Evolutionary conservation across 495 filamentous ascomycete genomes (phyloP), one percentile per base, ranked within the genome.

Genomic region (Platismatia glauca): DNA sequence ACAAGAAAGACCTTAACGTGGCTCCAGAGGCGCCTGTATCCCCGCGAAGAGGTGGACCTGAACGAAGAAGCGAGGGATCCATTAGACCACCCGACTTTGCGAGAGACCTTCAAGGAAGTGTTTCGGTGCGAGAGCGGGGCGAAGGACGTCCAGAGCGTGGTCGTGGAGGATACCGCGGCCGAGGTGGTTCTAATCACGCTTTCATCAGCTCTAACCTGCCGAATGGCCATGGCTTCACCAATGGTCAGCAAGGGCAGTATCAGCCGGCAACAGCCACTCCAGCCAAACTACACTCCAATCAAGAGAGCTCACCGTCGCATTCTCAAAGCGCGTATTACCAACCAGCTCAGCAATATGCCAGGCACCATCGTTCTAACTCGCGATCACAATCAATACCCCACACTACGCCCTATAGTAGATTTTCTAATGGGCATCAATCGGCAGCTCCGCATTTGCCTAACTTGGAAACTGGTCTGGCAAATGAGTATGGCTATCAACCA

Each of bases 151-250:
- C 75, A 53, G 81, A 83, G 35, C 78, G 81, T 64, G 61, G 79
- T 57, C 79, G 83, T 57, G 78, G 80, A 60, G 75, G 77, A 37
- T 81, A 79, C 68, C 81, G 83, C 58, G 81, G 81, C 53, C 73
- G 82, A 58, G 80, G 82, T 37, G 71, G 72, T 37, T 74, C 77
- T 71, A 71, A 72, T 57, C 73, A 76, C 69, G 66, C 65, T 55
- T 66, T 72, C 58, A 77, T 78, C 65, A 73, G 77, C 48, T 65
- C 73, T n/a, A 75, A 80, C 61, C 27, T 58, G 34, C 33, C 55
- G 18, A 63, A 56, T 41, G 62, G 66, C 35, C 58, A 67, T 64
- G 52, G 44, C 7, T 82, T 77, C 66, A 67, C 76, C 56, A 82
- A 79, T 62, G 75, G 76, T 34, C 75, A 79, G 62, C 66, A 71